These are phyloP conservation scores for Pythium angustatum DNA, from an alignment of 352 stramenopile genomes.

Conservation along the genomic window DNA sequence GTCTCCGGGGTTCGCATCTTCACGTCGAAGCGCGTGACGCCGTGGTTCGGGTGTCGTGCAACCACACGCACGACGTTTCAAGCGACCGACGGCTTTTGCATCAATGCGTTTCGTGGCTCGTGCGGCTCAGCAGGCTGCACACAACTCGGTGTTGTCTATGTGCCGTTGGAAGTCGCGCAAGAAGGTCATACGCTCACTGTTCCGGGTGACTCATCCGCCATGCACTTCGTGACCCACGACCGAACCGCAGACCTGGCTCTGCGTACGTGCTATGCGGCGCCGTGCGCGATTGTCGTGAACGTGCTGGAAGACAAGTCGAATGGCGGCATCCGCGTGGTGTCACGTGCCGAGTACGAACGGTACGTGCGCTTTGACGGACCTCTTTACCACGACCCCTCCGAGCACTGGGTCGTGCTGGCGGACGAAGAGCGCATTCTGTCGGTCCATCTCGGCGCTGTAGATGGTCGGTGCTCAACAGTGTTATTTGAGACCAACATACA, in stretches of 20 bases:
- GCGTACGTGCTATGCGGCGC: background rate
- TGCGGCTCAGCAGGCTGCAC: background rate
- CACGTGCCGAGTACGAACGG: background rate
- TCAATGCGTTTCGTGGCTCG: background rate
- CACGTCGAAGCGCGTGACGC: constrained; percentile 16
- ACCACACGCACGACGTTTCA: background rate
- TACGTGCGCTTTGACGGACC: background rate
- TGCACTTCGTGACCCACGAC: background rate
- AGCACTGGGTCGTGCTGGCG: constrained; percentile 5
- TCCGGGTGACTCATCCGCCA: background rate
- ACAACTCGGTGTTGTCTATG: constrained; percentile 5
- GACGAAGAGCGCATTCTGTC: constrained; percentile 2
- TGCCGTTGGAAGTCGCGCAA: background rate
- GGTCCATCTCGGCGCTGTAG: background rate
- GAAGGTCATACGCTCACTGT: background rate
- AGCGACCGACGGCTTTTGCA: background rate
- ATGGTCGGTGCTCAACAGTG: background rate
- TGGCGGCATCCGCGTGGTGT: background rate
- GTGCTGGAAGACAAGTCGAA: background rate
- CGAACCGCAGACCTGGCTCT: background rate
- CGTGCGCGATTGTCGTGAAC: background rate
- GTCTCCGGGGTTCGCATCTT: background rate
- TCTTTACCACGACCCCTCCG: background rate
- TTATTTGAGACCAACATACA: background rate
- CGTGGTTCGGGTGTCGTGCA: background rate